These are phyloP conservation scores for Astragalus glycyphyllos DNA, from an alignment of 306 rosid genomes.

Conservation along the genomic window DNA sequence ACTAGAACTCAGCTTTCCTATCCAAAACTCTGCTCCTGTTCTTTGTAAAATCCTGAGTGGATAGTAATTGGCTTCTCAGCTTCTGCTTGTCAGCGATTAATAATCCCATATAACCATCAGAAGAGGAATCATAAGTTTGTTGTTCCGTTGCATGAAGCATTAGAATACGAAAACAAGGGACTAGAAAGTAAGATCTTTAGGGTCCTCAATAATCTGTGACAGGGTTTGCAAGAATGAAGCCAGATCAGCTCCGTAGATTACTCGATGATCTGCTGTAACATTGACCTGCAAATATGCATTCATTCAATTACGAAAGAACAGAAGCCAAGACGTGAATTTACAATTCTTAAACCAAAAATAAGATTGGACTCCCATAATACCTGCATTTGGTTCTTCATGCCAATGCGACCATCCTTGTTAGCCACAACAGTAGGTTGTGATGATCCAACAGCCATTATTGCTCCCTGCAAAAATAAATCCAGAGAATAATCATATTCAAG, in stretches of 20 bases:
- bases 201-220: slow-evolving; percentile 88
- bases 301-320: slow-evolving; percentile 40
- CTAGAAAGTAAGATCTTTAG: slow-evolving; percentile 95
- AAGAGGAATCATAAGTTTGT: slow-evolving; percentile 22
- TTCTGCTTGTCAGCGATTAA: slow-evolving; percentile 29
- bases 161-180: slow-evolving; percentile 36
- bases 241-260: slow-evolving; percentile 91
- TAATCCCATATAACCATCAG: slow-evolving; percentile 11
- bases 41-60: slow-evolving; percentile 36
- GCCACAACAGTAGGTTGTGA: slow-evolving; percentile 83
- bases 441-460: slow-evolving; percentile 97
- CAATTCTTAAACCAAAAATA: slow-evolving; percentile 13
- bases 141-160: slow-evolving; percentile 25
- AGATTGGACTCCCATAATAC: slow-evolving; percentile 53
- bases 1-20: slow-evolving; percentile 46
- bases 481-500: slow-evolving; percentile 28
- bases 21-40: slow-evolving; percentile 41
- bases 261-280: slow-evolving; percentile 98
- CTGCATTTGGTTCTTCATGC: slow-evolving; percentile 95
- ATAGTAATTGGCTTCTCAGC: slow-evolving; percentile 35
- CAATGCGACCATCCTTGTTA: slow-evolving; percentile 91
- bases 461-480: slow-evolving; percentile 68
- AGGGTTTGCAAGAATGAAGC: slow-evolving; percentile 94
- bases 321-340: slow-evolving; percentile 22
- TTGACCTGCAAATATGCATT: slow-evolving; percentile 68